Base-by-base conservation (phyloP, 768 basidiomycete species). In the Rhodotorula paludigena region DNA sequence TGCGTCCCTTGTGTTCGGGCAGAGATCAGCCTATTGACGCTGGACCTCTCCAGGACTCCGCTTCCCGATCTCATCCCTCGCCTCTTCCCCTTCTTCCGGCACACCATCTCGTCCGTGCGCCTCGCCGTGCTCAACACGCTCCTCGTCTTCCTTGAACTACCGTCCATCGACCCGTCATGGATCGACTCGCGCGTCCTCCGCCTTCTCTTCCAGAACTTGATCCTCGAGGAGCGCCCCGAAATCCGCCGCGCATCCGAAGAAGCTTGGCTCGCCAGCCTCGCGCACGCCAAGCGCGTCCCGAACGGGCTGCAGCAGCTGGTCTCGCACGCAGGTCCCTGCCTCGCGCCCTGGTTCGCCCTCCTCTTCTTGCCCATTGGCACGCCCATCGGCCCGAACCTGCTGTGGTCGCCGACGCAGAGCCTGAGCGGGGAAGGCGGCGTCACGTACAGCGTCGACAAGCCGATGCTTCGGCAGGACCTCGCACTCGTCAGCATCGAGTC, bases 41-140 rank as follows among this genome's bases (percentile, higher is more conserved):
- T 5, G 23, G 54, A n/a, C 21, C 41, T 55, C 12, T 9, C 3
- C 68, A 92, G 90, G n/a, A 81, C 87, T 54, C 88, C 91, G 7
- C 82, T 97, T 38, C 82, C 86, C n/a, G 83, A 83, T 6, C 84
- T 96, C 63, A 89, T 93, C 11, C 88, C 89, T 4, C 89, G 88
- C 1, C 80, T 94, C 10, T 98, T 91, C 79, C 90, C 94, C 7
- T 97, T 94, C 82, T 93, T 97, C 80, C 89, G 96, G 25, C 96
- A 99, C 78, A 93, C 94, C 0, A 98, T 99, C 74, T 79, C 89
- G 2, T 88, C 87, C 67, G 96, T 99, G 61, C 90, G 96, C 14
- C 82, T 93, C 21, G 88, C 96, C 5, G 93, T 98, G 5, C 89
- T 93, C 52, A 87, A 89, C 66, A 92, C 92, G 0, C 81, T 98